These are phyloP conservation scores for Neodidymelliopsis sp. DNA, from an alignment of 2,329 filamentous ascomycete species.

Conservation along the genomic window DNA sequence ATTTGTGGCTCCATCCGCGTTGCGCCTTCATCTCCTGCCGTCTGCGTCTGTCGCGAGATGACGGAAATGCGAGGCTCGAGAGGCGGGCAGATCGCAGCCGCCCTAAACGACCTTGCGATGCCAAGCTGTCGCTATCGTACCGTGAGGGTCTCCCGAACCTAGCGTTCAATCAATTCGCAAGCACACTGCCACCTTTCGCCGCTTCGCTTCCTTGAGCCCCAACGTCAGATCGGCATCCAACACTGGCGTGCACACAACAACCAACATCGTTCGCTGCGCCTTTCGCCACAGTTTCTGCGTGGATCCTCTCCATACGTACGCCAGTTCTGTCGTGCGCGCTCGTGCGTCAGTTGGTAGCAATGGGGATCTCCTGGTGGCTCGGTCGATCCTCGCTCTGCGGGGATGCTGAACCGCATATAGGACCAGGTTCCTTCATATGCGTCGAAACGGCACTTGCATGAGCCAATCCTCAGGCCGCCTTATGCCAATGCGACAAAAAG, in stretches of 20 bases:
- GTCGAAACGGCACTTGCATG: conserved; percentile 53
- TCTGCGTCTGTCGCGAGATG: conserved; percentile 37
- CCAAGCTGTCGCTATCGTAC: conserved; percentile 31
- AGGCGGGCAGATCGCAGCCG: conserved; percentile 38
- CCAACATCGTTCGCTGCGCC: conserved; percentile 11
- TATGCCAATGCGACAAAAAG: conserved; percentile 49
- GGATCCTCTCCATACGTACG: conserved; percentile 31
- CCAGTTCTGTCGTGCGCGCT: conserved; percentile 33
- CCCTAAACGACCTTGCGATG: conserved; percentile 26
- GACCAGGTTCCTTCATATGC: conserved; percentile 41
- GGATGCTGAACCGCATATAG: conserved; percentile 51
- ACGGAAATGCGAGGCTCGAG: conserved; percentile 33
- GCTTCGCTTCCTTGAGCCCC: conserved; percentile 22
- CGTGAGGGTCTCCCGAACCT: conserved; percentile 27
- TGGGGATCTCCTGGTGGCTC: conserved; percentile 46
- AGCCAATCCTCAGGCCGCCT: conserved; percentile 48
- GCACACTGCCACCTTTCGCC: conserved; percentile 24
- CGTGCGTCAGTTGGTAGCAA: conserved; percentile 40
- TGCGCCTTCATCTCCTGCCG: conserved; percentile 25
- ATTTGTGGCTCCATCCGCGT: conserved; percentile 20
- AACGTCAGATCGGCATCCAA: conserved; percentile 6
- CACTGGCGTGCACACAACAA: conserved; percentile 16
- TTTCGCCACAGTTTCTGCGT: conserved; percentile 29
- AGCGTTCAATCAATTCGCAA: conserved; percentile 19
- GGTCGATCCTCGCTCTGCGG: conserved; percentile 43